phyloP scores from a whole-genome alignment of 768 basidiomycete genomes.

The Coprinopsis sp. region DNA sequence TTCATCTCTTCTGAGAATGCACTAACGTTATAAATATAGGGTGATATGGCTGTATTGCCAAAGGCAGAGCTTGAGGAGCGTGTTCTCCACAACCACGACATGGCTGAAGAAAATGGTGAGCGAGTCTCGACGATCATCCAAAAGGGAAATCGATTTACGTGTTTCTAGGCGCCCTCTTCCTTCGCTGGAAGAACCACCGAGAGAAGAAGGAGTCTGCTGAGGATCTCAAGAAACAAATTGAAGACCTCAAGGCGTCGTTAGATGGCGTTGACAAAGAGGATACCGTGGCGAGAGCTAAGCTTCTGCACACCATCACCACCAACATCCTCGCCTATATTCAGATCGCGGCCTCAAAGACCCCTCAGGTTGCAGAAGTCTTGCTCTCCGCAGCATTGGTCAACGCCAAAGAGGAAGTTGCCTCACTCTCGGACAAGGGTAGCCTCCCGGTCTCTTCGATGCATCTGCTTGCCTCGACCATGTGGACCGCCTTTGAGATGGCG shows the following conservation, averaged over 20 bases:
- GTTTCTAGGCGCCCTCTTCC: neutral
- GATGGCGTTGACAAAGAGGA: constrained; percentile 4
- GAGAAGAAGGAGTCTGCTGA: neutral
- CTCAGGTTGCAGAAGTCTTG: constrained; percentile 1
- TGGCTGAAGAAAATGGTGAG: neutral
- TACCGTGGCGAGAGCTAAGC: neutral
- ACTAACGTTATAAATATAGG: neutral
- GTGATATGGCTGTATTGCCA: neutral
- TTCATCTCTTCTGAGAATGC: neutral
- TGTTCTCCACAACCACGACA: neutral
- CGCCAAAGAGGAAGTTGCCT: constrained; percentile 10
- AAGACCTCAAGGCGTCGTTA: constrained; percentile 3
- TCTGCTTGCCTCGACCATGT: constrained; percentile 7
- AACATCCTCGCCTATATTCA: constrained; percentile 9
- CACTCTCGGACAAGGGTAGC: no score
- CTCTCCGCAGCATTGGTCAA: constrained; percentile 6
- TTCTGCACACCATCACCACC: constrained; percentile 3
- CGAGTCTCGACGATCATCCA: neutral
- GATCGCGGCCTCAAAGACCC: constrained; percentile 1
- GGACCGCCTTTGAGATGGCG: constrained; percentile 3
- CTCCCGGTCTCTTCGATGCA: constrained; percentile 4
- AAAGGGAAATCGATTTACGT: neutral
- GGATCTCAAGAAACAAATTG: constrained; percentile 8
- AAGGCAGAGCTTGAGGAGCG: neutral
- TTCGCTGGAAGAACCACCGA: neutral